Base-by-base conservation (phyloP, 768 basidiomycete genomes). In the Phylloporus arenicola region DNA sequence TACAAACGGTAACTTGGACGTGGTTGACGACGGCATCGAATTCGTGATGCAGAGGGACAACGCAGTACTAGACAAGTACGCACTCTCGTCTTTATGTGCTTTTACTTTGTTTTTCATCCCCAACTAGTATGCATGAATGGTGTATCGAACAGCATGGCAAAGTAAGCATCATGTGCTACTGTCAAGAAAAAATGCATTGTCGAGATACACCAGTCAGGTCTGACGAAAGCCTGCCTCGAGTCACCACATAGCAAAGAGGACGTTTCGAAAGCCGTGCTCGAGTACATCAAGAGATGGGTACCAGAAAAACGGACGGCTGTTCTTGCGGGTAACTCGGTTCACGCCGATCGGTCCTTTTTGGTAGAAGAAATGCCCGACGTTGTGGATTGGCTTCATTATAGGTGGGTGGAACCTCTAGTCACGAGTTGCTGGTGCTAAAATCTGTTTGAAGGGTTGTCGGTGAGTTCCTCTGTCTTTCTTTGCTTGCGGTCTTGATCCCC, bases 311-410 rank as follows among this genome's bases (percentile, higher is more conserved):
- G 75, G 33, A 72, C 68, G 6, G 90, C 78, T 2, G 76, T 90
- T 8, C 77, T 92, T n/a, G 90, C 93, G 6, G 93, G 93, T 13
- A 94, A 78, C 61, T 87, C 89, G 11, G 88, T 95, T 3, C 90
- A 96, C 62, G 81, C 80, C 1, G 92, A 96, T 68, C 76, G 79
- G 47, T 67, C 71, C 3, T 92, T 92, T 63, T 71, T 92, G 24
- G 73, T 71, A 4, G 80, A 81, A 61, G 79, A 88, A 47, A 93
- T 96, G 91, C 88, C 89, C 1, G 79, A 82, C 47, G 66, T 95
- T 14, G 68, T 85, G 17, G 79, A 92, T 40, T 87, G 83, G 80
- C 74, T 91, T 41, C 88, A 91, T 63, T 91, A 91, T 63, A 82
- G 89, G 87, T 86, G 47, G 31, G 56, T 49, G 41, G 12, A 17